Percentiles rank a stretch among this genome's conserved stretches.
Conservation (phyloP, 257 asterid species). For the Solanum megistacrolobum region DNA sequence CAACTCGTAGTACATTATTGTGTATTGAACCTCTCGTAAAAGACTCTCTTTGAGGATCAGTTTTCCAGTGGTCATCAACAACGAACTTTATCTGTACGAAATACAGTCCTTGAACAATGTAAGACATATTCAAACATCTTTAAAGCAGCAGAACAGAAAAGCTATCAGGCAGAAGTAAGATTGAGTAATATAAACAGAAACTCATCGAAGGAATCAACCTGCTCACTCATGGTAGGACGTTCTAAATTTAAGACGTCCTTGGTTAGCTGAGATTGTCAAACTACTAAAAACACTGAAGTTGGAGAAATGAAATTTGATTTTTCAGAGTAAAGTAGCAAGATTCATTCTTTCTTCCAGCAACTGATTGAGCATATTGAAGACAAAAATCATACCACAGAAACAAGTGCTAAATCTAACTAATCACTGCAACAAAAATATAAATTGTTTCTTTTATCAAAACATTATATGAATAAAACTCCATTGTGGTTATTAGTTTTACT, state of each 20-base stretch:
- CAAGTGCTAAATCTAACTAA: background rate
- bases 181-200: background rate
- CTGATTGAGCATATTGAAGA: background rate
- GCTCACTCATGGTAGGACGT: background rate
- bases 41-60: constrained; percentile 65
- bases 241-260: background rate
- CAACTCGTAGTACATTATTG: constrained; percentile 85
- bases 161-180: background rate
- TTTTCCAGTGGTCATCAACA: constrained; percentile 65
- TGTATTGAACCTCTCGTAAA: constrained; percentile 30
- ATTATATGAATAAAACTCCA: no score
- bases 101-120: background rate
- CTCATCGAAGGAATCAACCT: background rate
- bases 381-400: background rate
- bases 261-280: background rate
- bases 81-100: constrained; percentile 70
- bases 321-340: background rate
- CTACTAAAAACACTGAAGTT: background rate
- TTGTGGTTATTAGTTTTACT: no score
- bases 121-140: background rate
- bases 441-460: no score
- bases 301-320: background rate
- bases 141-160: background rate
- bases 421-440: background rate
- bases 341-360: background rate